A percentile compares a stretch with the other conserved stretches of the same genome.
Conservation (phyloP, 495 filamentous ascomycete species). For the Lentithecium fluviatile region DNA sequence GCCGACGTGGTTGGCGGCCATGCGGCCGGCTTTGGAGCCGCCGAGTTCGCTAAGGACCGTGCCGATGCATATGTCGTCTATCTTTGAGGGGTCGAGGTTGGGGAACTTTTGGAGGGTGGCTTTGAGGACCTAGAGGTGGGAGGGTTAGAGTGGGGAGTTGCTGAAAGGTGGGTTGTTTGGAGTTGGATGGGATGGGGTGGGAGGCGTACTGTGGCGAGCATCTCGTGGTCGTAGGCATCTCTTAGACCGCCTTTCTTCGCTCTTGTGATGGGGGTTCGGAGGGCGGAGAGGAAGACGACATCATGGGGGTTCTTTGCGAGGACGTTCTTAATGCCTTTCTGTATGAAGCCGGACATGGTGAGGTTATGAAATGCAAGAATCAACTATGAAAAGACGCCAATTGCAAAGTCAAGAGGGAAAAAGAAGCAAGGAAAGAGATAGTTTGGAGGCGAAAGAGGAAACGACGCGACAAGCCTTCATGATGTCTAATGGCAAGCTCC, state of each 20-base stretch:
- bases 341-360: conserved; percentile 56
- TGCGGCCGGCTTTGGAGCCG: conserved; percentile 85
- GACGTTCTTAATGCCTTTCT: conserved; percentile 69
- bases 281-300: conserved; percentile 64
- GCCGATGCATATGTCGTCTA: conserved; percentile 82
- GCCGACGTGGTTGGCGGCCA: conserved; percentile 81
- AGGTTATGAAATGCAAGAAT: not conserved
- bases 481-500: conserved; percentile 1
- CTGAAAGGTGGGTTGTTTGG: not conserved
- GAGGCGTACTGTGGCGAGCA: conserved; percentile 62
- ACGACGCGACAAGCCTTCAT: not conserved
- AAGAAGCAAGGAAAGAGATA: not conserved
- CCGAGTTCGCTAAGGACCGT: conserved; percentile 89
- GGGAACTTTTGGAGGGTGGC: conserved; percentile 76
- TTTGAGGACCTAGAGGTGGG: conserved; percentile 57
- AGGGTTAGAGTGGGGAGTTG: too few relatives aligned
- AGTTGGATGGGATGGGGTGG: not conserved
- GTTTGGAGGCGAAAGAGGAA: conserved; percentile 6
- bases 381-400: not conserved
- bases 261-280: conserved; percentile 46
- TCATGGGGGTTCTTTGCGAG: conserved; percentile 78
- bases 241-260: conserved; percentile 67
- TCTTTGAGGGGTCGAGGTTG: conserved; percentile 65
- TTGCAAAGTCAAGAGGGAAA: conserved; percentile 1
- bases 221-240: conserved; percentile 86